phyloP scores from a whole-genome alignment of 805 yeast genomes.

The Metschnikowia henanensis region DNA sequence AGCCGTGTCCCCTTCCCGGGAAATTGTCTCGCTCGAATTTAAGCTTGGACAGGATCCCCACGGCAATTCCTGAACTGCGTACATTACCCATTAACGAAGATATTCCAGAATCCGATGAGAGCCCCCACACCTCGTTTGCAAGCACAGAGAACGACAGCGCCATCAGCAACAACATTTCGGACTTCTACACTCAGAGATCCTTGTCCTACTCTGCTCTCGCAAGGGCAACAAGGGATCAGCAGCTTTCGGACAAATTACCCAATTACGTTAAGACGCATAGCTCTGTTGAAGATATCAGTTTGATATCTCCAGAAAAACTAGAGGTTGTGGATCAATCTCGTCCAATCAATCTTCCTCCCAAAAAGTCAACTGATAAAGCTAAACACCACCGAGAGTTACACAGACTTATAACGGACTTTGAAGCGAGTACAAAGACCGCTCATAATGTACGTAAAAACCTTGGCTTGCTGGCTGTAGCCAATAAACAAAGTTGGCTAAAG shows the following conservation, averaged over 20 bases:
- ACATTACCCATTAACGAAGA: not conserved
- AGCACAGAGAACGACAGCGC: slow-evolving; percentile 30
- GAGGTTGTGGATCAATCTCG: slow-evolving; percentile 57
- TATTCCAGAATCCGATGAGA: slow-evolving; percentile 16
- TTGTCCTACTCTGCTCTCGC: slow-evolving; percentile 33
- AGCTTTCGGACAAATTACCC: slow-evolving; percentile 37
- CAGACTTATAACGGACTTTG: slow-evolving; percentile 42
- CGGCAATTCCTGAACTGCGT: slow-evolving; percentile 8
- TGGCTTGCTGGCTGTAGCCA: slow-evolving; percentile 18
- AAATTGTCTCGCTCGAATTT: slow-evolving; percentile 14
- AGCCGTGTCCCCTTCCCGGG: slow-evolving; percentile 22
- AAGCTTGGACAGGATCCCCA: slow-evolving; percentile 7
- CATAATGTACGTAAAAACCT: slow-evolving; percentile 23
- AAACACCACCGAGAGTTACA: slow-evolving; percentile 59
- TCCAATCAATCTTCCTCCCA: slow-evolving; percentile 75
- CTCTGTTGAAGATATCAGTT: slow-evolving; percentile 23
- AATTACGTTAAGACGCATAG: slow-evolving; percentile 39
- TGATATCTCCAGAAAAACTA: slow-evolving; percentile 63
- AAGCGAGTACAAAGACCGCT: slow-evolving; percentile 26
- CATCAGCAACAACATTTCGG: slow-evolving; percentile 37
- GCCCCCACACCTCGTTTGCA: slow-evolving; percentile 8
- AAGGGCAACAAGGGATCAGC: slow-evolving; percentile 33
- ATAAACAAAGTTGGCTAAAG: slow-evolving; percentile 31
- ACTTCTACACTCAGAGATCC: slow-evolving; percentile 37
- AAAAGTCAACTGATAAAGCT: slow-evolving; percentile 48